Evolutionary conservation across 2,329 filamentous ascomycete species (phyloP), one percentile per base, ranked within the genome.

Genomic region (Coniochaeta ligniaria): DNA sequence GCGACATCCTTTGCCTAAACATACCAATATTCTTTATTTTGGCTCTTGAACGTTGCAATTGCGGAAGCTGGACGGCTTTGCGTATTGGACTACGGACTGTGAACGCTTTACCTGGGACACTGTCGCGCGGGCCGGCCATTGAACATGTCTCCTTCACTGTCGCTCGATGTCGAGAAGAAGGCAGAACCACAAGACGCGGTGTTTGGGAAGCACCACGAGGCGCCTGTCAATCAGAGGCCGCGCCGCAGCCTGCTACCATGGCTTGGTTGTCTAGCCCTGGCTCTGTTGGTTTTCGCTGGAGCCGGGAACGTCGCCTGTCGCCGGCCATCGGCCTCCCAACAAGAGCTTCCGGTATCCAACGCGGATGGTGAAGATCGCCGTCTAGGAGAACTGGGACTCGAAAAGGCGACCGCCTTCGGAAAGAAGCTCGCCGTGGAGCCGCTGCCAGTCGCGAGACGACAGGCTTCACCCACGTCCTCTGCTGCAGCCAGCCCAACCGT

Each of bases 401-500:
- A 26, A 41, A n/a, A 41, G 17, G 38, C 16, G 17, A 20, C 4
- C 38, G 38, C 38, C 17, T 3, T 20, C 16, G 38, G 38, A 26
- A 31, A 31, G 11, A 11, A n/a, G 12, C 47, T 52, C 22, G 47
- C 22, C 26, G 47, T 52, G 26, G 47, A 52, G 47, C 47, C 47
- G 16, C 8, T n/a, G 24, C 24, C 47, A 17, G 47, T 31, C 7
- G 47, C 47, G 14, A 60, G 28, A 41, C 58, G 28, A 24, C 60
- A 59, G 17, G 57, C 43, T 1, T 57, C 65, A 1, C 60, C 65
- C 35, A 52, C 68, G 14, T 35, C 69, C 38, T 60, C 67, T 59
- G 56, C 68, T 9, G 59, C 69, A 17, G 62, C 72, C 24, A 62
- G 64, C 3, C 59, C 66, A n/a, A 70, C 68, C 28, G 72, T 74